Conservation (phyloP, 805 yeast genomes). For the Wickerhamomyces alni region DNA sequence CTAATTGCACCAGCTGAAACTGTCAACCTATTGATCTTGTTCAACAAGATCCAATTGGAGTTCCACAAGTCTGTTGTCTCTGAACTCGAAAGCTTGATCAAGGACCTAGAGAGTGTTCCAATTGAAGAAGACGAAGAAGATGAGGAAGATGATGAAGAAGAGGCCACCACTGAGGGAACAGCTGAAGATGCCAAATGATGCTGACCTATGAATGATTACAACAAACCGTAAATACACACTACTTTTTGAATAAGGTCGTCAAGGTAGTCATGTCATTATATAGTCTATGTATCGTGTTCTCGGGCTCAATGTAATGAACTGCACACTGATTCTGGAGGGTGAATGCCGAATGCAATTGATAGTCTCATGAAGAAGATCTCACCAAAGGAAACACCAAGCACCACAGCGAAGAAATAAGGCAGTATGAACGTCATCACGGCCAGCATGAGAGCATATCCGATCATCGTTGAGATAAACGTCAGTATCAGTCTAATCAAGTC, state of each 20-base stretch:
- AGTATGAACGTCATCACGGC: constrained; percentile 69
- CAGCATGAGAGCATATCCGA: constrained; percentile 71
- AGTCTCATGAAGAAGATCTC: constrained; percentile 64
- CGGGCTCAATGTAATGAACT: constrained; percentile 24
- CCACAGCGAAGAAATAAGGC: constrained; percentile 67
- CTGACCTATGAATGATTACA: no score
- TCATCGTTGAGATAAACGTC: constrained; percentile 55
- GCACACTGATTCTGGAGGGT: constrained; percentile 21
- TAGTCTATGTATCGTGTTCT: no score
- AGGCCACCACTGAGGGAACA: background rate
- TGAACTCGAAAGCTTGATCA: constrained; percentile 40
- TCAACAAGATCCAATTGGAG: constrained; percentile 63
- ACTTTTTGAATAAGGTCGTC: no score
- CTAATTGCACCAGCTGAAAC: constrained; percentile 63
- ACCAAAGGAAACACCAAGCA: constrained; percentile 63
- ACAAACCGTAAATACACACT: no score
- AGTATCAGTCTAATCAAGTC: constrained; percentile 52
- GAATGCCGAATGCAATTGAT: constrained; percentile 32
- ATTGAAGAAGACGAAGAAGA: constrained; percentile 37
- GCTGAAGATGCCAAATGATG: constrained; percentile 17
- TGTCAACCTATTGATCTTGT: constrained; percentile 56
- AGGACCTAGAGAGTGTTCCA: constrained; percentile 37
- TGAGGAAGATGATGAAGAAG: constrained; percentile 23
- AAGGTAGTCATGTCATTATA: no score
- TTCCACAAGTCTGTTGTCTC: constrained; percentile 49